phyloP scores from a whole-genome alignment of 2,329 filamentous ascomycete genomes.

The Albifimbria verrucaria region DNA sequence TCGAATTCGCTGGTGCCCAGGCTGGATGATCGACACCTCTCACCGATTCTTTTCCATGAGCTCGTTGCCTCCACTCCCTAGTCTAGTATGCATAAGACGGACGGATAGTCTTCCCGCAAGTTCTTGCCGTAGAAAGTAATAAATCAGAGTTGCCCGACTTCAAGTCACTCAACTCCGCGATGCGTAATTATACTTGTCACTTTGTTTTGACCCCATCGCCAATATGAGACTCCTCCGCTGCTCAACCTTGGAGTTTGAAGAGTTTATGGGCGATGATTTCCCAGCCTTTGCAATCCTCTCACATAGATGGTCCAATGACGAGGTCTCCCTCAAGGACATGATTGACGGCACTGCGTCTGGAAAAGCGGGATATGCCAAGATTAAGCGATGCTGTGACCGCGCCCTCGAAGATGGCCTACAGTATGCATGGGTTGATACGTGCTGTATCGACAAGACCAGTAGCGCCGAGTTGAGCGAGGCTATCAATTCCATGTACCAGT shows the following conservation, averaged over 20 bases:
- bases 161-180: no score
- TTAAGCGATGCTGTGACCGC: conserved; percentile 12
- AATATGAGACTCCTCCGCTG: conserved; percentile 28
- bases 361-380: conserved; percentile 14
- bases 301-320: conserved; percentile 29
- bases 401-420: conserved; percentile 9
- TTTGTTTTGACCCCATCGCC: no score
- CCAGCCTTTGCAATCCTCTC: conserved; percentile 32
- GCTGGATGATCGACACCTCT: no score
- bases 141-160: no score
- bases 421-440: conserved; percentile 25
- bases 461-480: conserved; percentile 23
- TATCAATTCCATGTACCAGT: conserved; percentile 25
- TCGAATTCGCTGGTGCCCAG: no score
- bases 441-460: conserved; percentile 24
- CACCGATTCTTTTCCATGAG: no score
- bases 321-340: conserved; percentile 26
- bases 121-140: no score
- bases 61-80: no score
- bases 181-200: no score
- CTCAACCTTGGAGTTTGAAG: conserved; percentile 13
- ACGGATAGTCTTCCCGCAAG: no score
- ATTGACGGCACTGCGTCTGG: background rate
- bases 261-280: conserved; percentile 14
- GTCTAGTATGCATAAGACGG: no score